Base-by-base conservation (phyloP, 352 stramenopile genomes). In the Globisporangium acanthophoron region DNA sequence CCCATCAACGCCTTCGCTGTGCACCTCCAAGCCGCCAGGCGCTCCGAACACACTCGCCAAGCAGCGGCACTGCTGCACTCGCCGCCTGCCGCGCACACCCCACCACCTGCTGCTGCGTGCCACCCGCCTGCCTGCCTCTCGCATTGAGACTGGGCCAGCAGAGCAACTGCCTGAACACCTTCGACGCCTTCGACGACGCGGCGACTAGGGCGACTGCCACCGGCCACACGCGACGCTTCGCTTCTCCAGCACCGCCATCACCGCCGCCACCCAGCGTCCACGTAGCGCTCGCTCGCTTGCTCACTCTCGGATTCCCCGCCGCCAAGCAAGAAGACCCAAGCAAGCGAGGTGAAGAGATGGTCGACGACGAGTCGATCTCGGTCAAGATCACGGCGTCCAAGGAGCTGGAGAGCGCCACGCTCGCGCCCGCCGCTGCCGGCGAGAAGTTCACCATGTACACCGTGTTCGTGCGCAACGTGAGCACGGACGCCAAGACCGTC, bases 401-500 rank as follows among this genome's bases (percentile, higher is more conserved):
- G 54, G 77, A 87, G 56, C 21, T 75, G n/a, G 75, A 83, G 11
- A 7, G 27, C 3, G 62, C 43, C 21, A 63, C 41, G 47, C 40
- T 7, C 39, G 56, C 40, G 35, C 55, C 59, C 35, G 52, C 35
- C 3, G 54, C 52, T 35, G 80, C 74, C 54, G 73, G 75, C 15
- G 66, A 86, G 27, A 90, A 85, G 59, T 88, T 78, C 62, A 94
- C 85, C n/a, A 82, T 90, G 64, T 94, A 94, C 73, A 94, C 80
- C 31, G 80, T 92, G 16, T 84, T 88, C 56, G 80, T 94, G 61
- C 79, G 81, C 56, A 94, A 92, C 61, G 58, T 78, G 57, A 74
- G 70, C 35, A 87, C 75, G 29, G 76, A 80, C 59, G 70, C 69
- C 63, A 94, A 94, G 61, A 88, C 79, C 47, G 79, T 91, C 39